A percentile compares a stretch with the other conserved stretches of the same genome.
Evolutionary conservation across 2,329 filamentous ascomycete genomes (phyloP).

Genomic region (Neopestalotiopsis rosae): DNA sequence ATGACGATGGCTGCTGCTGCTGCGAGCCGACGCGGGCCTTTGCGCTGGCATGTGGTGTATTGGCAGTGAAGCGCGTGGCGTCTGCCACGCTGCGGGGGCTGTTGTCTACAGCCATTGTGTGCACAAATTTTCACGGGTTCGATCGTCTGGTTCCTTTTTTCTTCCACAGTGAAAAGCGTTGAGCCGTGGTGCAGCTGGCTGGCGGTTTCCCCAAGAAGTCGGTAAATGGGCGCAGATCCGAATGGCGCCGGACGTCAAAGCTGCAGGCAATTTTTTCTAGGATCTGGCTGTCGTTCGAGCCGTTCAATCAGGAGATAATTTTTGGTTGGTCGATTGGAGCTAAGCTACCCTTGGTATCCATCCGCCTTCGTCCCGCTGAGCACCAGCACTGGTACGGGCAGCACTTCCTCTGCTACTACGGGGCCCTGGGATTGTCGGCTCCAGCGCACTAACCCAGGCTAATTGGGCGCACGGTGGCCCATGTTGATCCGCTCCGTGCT

Average conservation of each 20-base stretch:
- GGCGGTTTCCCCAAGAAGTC: not conserved
- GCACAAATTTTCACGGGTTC: not conserved
- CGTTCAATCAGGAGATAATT: constrained; percentile 12
- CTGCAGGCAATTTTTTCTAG: not conserved
- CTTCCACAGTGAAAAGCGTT: not conserved
- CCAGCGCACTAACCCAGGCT: not conserved
- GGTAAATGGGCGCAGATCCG: not conserved
- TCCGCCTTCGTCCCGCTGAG: not conserved
- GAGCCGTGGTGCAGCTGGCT: not conserved
- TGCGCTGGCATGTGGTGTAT: constrained; percentile 71
- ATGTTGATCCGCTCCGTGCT: constrained; percentile 8
- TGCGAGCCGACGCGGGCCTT: constrained; percentile 46
- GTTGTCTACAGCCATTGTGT: constrained; percentile 26
- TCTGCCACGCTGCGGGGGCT: constrained; percentile 74
- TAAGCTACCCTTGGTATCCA: not conserved
- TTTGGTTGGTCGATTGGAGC: not conserved
- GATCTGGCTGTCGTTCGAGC: not conserved
- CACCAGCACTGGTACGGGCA: not conserved
- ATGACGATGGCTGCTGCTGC: constrained; percentile 37
- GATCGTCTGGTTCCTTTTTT: not conserved
- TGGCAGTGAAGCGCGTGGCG: constrained; percentile 79
- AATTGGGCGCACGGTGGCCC: constrained; percentile 5
- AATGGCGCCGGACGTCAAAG: not conserved
- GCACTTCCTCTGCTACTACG: not conserved
- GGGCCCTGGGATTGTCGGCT: not conserved